Percentiles rank a stretch among this genome's conserved stretches.
These are phyloP conservation scores for Cardiospermum halicacabum DNA, from an alignment of 345 rosid species.

Conservation along the genomic window DNA sequence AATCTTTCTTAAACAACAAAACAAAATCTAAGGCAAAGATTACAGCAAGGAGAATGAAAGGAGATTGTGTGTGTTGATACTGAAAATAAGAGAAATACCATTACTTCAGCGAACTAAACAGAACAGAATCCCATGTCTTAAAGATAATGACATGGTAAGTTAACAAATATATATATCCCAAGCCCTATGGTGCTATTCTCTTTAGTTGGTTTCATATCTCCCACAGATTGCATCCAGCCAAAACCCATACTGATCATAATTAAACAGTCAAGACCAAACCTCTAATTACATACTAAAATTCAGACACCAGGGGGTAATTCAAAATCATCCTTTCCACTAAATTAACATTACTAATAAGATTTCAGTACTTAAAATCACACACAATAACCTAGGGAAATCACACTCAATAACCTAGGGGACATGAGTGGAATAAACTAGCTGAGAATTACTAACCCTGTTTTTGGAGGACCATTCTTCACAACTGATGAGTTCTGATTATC, in stretches of 20 bases:
- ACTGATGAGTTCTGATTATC: slow-evolving; percentile 47
- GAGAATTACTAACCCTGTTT: slow-evolving; percentile 47
- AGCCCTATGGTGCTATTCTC: neutral
- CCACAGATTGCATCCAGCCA: neutral
- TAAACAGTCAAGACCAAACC: neutral
- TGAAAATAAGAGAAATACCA: neutral
- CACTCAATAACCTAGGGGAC: neutral
- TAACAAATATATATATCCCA: neutral
- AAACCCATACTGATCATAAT: neutral
- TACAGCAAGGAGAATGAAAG: neutral
- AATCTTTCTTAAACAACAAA: neutral
- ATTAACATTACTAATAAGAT: neutral
- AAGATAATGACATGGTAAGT: neutral
- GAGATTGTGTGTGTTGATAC: neutral
- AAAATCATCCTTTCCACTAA: neutral
- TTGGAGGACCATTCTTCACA: slow-evolving; percentile 36
- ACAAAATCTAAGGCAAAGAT: neutral
- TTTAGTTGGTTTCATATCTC: neutral
- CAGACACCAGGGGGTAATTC: no score
- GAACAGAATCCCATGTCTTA: neutral
- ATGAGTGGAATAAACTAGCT: neutral
- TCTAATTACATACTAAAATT: neutral
- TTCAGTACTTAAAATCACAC: neutral
- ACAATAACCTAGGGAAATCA: neutral
- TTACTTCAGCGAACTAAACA: neutral